Conservation (phyloP, 2,329 filamentous ascomycete genomes). For the Cadophora malorum region DNA sequence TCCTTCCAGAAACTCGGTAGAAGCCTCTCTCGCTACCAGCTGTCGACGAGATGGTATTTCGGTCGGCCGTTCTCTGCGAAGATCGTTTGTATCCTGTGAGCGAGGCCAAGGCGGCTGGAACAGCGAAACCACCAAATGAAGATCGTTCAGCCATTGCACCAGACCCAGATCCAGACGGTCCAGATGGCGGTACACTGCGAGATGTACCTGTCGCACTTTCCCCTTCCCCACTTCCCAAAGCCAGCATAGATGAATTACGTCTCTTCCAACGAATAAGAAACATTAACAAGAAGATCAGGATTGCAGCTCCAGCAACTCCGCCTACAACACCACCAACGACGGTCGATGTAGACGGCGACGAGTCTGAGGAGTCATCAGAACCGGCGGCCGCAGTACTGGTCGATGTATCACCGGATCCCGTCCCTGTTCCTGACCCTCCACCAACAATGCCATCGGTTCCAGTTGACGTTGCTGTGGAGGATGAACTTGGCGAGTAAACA, state of each 20-base stretch:
- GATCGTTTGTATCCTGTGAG: conserved; percentile 50
- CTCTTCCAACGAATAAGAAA: conserved; percentile 61
- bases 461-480: conserved; percentile 15
- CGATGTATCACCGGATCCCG: conserved; percentile 23
- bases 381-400: conserved; percentile 31
- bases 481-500: conserved; percentile 19
- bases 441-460: conserved; percentile 5
- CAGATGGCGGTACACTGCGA: conserved; percentile 38
- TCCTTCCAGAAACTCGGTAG: conserved; percentile 69
- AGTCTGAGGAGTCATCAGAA: conserved; percentile 29
- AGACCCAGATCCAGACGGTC: conserved; percentile 27
- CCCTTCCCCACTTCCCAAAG: conserved; percentile 52
- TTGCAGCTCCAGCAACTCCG: conserved; percentile 61
- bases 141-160: conserved; percentile 55
- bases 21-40: conserved; percentile 63
- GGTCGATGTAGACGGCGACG: conserved; percentile 38
- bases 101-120: conserved; percentile 57
- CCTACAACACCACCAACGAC: conserved; percentile 44
- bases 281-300: conserved; percentile 60
- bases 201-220: conserved; percentile 42
- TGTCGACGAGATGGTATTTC: conserved; percentile 42
- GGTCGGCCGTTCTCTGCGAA: conserved; percentile 42
- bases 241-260: conserved; percentile 49
- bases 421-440: conserved; percentile 12
- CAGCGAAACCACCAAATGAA: conserved; percentile 50